phyloP scores from a whole-genome alignment of 495 filamentous ascomycete species.

The Acidomyces sp. region DNA sequence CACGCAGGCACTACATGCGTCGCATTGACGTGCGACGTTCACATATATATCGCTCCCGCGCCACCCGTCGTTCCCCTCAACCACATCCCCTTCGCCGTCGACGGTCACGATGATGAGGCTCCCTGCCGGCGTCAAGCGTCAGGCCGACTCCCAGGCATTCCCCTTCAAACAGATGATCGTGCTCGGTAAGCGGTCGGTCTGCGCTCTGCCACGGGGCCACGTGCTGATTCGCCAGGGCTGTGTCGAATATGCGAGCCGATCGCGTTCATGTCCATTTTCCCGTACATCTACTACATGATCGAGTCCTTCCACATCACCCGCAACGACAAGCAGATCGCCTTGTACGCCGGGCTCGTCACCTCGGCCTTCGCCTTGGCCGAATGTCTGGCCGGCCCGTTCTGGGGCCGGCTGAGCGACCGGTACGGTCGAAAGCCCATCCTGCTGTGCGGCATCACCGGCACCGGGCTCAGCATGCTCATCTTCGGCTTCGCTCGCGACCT shows the following conservation, averaged over 20 bases:
- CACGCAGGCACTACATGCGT: slow-evolving; percentile 16
- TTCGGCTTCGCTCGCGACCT: slow-evolving; percentile 87
- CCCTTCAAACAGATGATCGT: slow-evolving; percentile 19
- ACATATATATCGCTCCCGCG: too few species aligned
- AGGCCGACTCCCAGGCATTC: slow-evolving; percentile 11
- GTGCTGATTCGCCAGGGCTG: slow-evolving; percentile 43
- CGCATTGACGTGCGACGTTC: too few species aligned
- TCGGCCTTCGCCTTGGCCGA: slow-evolving; percentile 95
- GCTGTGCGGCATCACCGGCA: slow-evolving; percentile 74
- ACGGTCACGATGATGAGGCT: too few species aligned
- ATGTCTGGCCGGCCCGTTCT: slow-evolving; percentile 76
- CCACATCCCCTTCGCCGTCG: too few species aligned
- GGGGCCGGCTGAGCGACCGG: slow-evolving; percentile 85
- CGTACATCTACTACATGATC: slow-evolving; percentile 98
- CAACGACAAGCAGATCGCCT: slow-evolving; percentile 64
- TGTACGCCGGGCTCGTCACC: slow-evolving; percentile 94
- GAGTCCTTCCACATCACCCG: slow-evolving; percentile 74
- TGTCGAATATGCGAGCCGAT: slow-evolving; percentile 97
- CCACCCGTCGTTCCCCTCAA: too few species aligned
- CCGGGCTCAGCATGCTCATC: slow-evolving; percentile 80
- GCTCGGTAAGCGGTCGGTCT: slow-evolving; percentile 12
- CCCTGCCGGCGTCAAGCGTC: neutral
- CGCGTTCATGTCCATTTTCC: slow-evolving; percentile 99
- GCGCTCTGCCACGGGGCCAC: neutral
- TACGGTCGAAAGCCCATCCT: slow-evolving; percentile 89